These are phyloP conservation scores for Aspergillus carbonarius DNA, from an alignment of 2,329 filamentous ascomycete species.

Conservation along the genomic window DNA sequence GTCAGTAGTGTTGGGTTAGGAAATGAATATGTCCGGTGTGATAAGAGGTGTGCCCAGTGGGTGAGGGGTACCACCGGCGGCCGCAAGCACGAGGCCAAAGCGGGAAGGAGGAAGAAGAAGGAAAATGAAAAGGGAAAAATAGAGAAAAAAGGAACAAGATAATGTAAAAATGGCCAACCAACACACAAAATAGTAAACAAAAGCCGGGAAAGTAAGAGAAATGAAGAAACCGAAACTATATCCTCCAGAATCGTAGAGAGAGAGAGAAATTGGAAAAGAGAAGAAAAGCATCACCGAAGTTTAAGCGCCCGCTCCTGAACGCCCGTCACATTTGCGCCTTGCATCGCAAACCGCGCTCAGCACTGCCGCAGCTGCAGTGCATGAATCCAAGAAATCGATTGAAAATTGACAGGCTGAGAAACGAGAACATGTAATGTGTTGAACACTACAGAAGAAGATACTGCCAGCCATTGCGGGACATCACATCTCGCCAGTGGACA, in stretches of 20 bases:
- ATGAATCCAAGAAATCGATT: background rate
- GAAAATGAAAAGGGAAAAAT: too few species aligned
- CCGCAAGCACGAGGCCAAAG: too few species aligned
- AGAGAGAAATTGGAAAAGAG: too few species aligned
- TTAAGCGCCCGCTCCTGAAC: background rate
- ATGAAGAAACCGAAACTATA: too few species aligned
- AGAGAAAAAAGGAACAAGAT: too few species aligned
- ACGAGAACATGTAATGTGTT: background rate
- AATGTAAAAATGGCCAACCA: too few species aligned
- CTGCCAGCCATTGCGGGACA: constrained; percentile 87
- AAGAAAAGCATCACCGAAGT: background rate
- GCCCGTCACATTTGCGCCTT: background rate
- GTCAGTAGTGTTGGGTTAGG: background rate
- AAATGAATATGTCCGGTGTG: background rate
- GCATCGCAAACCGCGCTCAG: background rate
- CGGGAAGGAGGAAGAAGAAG: too few species aligned
- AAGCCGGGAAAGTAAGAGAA: too few species aligned
- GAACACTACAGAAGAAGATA: constrained; percentile 73
- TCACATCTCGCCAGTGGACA: constrained; percentile 92
- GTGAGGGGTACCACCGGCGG: too few species aligned
- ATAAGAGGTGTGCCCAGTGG: too few species aligned
- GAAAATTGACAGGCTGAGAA: background rate
- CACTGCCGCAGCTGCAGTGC: background rate
- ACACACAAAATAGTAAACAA: too few species aligned
- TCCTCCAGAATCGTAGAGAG: too few species aligned